Evolutionary conservation across 257 asterid genomes (phyloP).

Genomic region (Avicennia marina): DNA sequence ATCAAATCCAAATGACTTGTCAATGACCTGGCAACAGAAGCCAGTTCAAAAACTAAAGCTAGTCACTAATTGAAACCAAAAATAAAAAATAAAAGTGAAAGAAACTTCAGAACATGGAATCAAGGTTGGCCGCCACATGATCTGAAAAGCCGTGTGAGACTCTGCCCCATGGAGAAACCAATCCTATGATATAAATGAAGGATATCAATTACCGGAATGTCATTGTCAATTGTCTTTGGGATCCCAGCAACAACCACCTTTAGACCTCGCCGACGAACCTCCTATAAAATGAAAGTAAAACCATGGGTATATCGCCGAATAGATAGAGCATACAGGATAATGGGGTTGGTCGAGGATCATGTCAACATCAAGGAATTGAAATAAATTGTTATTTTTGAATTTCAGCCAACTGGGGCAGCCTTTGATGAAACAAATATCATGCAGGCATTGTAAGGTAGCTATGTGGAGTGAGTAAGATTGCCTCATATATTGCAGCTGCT

Average conservation of each 20-base stretch:
- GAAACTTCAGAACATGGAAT: too few species aligned
- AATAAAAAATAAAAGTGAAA: not conserved
- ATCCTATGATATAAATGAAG: conserved; percentile 15
- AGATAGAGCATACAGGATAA: not conserved
- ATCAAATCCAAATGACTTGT: conserved; percentile 74
- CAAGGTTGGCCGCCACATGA: conserved; percentile 12
- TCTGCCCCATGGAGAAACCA: not conserved
- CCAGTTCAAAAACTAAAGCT: conserved; percentile 9
- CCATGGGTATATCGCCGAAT: conserved; percentile 8
- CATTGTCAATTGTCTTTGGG: conserved; percentile 95
- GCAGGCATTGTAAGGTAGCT: not conserved
- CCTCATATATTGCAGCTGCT: conserved; percentile 84
- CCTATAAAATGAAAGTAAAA: conserved; percentile 43
- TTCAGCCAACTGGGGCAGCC: not conserved
- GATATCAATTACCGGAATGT: conserved; percentile 66
- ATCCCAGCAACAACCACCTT: conserved; percentile 83
- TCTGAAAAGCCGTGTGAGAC: conserved; percentile 4
- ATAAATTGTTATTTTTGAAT: not conserved
- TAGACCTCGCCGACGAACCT: conserved; percentile 76
- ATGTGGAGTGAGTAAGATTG: conserved; percentile 12
- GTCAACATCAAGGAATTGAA: conserved; percentile 1
- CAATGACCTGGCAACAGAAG: conserved; percentile 53
- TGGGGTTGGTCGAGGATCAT: conserved; percentile 4
- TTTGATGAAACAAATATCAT: not conserved
- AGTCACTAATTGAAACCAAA: conserved; percentile 10